phyloP scores from a whole-genome alignment of 495 filamentous ascomycete species.

The Astrothelium subdiscretum region DNA sequence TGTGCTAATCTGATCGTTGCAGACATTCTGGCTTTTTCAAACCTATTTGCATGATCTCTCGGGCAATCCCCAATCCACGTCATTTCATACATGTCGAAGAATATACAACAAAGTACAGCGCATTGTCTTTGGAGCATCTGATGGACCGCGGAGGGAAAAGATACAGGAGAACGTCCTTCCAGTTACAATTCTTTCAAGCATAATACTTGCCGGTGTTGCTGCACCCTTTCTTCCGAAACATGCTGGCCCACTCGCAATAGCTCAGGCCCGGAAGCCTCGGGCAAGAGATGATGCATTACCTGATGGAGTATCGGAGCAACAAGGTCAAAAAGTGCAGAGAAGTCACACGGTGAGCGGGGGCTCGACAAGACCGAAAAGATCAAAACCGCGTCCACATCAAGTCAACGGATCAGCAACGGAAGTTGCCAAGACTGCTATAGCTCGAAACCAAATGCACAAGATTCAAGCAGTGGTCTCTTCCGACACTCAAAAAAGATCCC shows the following conservation, averaged over 20 bases:
- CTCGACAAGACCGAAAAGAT: constrained; percentile 36
- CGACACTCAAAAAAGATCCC: constrained; percentile 28
- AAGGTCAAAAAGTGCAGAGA: constrained; percentile 39
- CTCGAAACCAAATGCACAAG: constrained; percentile 8
- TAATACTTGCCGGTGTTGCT: constrained; percentile 52
- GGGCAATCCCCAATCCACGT: constrained; percentile 51
- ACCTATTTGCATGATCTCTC: constrained; percentile 67
- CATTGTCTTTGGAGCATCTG: constrained; percentile 60
- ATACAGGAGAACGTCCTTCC: constrained; percentile 66
- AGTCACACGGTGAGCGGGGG: constrained; percentile 50
- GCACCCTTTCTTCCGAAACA: constrained; percentile 34
- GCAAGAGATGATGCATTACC: constrained; percentile 39
- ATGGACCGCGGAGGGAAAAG: constrained; percentile 48
- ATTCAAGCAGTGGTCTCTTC: neutral
- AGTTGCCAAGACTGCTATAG: neutral
- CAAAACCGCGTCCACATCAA: constrained; percentile 25
- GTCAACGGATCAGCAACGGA: constrained; percentile 21
- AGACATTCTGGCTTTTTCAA: constrained; percentile 80
- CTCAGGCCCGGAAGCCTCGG: constrained; percentile 58
- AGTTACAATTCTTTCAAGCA: constrained; percentile 57
- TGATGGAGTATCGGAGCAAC: constrained; percentile 18
- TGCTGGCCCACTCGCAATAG: constrained; percentile 60
- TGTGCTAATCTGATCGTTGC: constrained; percentile 10
- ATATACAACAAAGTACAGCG: constrained; percentile 73
- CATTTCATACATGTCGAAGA: constrained; percentile 60